A percentile compares a stretch with the other conserved stretches of the same genome.
These are phyloP conservation scores for Exophiala sp. DNA, from an alignment of 2,329 filamentous ascomycete species.

Conservation along the genomic window DNA sequence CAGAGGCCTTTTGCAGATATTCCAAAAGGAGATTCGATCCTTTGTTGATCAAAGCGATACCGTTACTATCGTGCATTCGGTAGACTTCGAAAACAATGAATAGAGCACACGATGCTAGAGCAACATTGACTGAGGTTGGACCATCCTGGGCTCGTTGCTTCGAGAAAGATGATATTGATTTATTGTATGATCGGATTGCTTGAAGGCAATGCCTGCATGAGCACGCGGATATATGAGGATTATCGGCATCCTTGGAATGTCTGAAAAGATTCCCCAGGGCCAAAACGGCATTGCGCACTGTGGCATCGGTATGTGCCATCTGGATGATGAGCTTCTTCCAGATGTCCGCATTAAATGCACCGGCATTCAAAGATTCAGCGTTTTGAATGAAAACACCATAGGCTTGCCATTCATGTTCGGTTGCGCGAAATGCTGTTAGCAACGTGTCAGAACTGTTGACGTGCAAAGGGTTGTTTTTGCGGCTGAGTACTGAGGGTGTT, in stretches of 20 bases:
- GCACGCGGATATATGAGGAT: not conserved
- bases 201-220: conserved; percentile 1
- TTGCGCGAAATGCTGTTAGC: conserved; percentile 7
- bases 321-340: conserved; percentile 35
- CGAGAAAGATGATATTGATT: conserved; percentile 2
- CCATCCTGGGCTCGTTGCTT: not conserved
- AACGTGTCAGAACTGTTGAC: not conserved
- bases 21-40: conserved; percentile 4
- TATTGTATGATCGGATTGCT: conserved; percentile 13
- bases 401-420: conserved; percentile 32
- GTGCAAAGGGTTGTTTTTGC: not conserved
- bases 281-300: conserved; percentile 39
- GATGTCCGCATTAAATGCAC: conserved; percentile 35
- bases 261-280: conserved; percentile 33
- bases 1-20: not conserved
- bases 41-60: conserved; percentile 4
- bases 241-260: not conserved
- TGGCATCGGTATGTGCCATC: conserved; percentile 34
- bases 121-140: not conserved
- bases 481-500: not conserved
- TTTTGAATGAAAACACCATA: conserved; percentile 37
- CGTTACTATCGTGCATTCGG: conserved; percentile 6
- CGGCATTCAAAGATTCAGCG: conserved; percentile 32
- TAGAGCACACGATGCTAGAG: conserved; percentile 2
- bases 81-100: conserved; percentile 10